Conservation (phyloP, 1,284 basidiomycete species). For the Amylostereum chailletii region DNA sequence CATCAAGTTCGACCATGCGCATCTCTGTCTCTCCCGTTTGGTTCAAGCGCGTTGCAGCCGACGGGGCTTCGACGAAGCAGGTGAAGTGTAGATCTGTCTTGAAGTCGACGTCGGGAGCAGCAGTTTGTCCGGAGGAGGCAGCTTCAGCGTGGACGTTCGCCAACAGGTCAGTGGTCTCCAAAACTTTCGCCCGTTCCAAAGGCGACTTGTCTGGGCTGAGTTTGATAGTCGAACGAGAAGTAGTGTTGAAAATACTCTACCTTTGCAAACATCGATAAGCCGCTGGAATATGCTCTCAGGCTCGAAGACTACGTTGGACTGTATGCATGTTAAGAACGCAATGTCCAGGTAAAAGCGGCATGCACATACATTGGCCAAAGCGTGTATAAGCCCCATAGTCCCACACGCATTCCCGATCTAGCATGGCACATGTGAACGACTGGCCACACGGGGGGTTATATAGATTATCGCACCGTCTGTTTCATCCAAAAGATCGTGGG, state of each 20-base stretch:
- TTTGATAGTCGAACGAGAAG: conserved; percentile 11
- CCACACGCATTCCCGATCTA: conserved; percentile 86
- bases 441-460: background rate
- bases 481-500: conserved; percentile 66
- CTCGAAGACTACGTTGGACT: conserved; percentile 50
- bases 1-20: conserved; percentile 78
- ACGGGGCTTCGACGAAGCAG: conserved; percentile 68
- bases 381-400: conserved; percentile 81
- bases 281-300: conserved; percentile 50
- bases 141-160: conserved; percentile 65
- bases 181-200: conserved; percentile 61
- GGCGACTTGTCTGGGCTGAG: conserved; percentile 48
- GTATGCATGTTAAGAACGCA: background rate
- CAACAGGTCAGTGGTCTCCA: conserved; percentile 72
- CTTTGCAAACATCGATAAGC: conserved; percentile 58
- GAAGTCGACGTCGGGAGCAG: conserved; percentile 34
- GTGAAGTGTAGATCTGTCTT: conserved; percentile 80
- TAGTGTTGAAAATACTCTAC: conserved; percentile 21
- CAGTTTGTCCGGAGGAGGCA: conserved; percentile 63
- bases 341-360: background rate
- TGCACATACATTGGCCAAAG: conserved; percentile 60
- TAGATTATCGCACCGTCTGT: conserved; percentile 51
- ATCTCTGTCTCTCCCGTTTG: conserved; percentile 7
- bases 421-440: background rate
- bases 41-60: conserved; percentile 23